Conservation (phyloP, 164 flowering plant genomes). For the Vitis amurensis region DNA sequence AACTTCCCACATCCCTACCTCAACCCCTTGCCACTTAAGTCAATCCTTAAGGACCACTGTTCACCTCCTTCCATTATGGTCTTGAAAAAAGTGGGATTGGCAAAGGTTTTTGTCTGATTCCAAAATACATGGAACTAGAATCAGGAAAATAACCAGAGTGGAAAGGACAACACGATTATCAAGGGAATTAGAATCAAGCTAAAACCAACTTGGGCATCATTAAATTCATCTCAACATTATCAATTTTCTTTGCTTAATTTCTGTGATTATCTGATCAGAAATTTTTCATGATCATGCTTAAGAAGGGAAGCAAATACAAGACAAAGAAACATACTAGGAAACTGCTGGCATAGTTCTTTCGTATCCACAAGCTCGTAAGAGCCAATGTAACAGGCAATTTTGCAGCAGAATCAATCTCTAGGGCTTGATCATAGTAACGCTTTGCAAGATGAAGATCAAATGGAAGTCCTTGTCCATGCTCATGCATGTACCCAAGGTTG, state of each 20-base stretch:
- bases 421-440: constrained; percentile 95
- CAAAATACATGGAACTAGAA: too few species aligned
- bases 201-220: too few species aligned
- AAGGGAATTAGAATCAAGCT: too few species aligned
- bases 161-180: too few species aligned
- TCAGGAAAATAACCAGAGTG: too few species aligned
- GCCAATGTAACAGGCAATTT: constrained; percentile 89
- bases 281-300: neutral
- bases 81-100: too few species aligned
- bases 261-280: too few species aligned
- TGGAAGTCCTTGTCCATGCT: constrained; percentile 97
- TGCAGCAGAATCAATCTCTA: constrained; percentile 73
- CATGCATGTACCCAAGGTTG: constrained; percentile 99
- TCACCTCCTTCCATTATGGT: neutral
- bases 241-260: too few species aligned
- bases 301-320: neutral
- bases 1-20: too few species aligned
- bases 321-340: constrained; percentile 57
- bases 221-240: too few species aligned
- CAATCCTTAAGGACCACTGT: neutral
- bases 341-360: constrained; percentile 75
- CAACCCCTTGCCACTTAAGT: too few species aligned
- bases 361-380: constrained; percentile 81
- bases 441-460: constrained; percentile 97
- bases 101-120: too few species aligned